Percentiles rank a stretch among this genome's conserved stretches.
Conservation (phyloP, 2,329 filamentous ascomycete genomes). For the Pseudophaeomoniella oleicola region DNA sequence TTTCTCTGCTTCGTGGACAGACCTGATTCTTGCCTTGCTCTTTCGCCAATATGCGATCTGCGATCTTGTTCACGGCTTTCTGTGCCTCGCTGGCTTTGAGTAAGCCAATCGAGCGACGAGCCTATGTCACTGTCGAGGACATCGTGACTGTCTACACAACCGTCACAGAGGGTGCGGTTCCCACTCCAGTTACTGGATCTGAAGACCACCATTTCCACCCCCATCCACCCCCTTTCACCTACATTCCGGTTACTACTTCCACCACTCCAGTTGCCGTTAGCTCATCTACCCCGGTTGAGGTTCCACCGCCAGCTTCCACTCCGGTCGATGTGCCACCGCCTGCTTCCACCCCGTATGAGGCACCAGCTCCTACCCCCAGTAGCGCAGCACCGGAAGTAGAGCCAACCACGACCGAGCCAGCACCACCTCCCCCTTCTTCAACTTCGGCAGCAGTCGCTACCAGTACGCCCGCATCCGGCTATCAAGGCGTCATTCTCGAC, state of each 20-base stretch:
- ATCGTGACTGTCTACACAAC: neutral
- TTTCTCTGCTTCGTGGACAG: too few species aligned
- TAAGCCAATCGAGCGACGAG: neutral
- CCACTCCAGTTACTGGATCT: neutral
- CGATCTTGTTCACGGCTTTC: neutral
- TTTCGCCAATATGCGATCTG: neutral
- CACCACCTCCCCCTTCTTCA: neutral
- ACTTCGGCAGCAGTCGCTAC: neutral
- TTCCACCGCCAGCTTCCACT: neutral
- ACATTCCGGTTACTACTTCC: neutral
- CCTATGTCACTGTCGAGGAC: neutral
- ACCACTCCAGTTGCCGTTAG: neutral
- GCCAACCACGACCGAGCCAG: neutral
- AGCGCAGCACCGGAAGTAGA: neutral
- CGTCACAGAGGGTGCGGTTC: neutral
- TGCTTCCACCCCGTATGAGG: neutral
- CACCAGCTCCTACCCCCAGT: neutral
- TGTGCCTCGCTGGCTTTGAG: neutral
- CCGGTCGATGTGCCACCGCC: too few species aligned
- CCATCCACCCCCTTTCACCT: neutral
- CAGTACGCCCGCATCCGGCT: neutral
- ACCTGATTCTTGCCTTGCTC: too few species aligned
- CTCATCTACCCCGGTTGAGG: neutral
- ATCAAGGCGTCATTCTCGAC: constrained; percentile 28
- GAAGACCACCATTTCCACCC: neutral